phyloP scores from a whole-genome alignment of 2,329 filamentous ascomycete genomes.

The Fusarium austroafricanum region DNA sequence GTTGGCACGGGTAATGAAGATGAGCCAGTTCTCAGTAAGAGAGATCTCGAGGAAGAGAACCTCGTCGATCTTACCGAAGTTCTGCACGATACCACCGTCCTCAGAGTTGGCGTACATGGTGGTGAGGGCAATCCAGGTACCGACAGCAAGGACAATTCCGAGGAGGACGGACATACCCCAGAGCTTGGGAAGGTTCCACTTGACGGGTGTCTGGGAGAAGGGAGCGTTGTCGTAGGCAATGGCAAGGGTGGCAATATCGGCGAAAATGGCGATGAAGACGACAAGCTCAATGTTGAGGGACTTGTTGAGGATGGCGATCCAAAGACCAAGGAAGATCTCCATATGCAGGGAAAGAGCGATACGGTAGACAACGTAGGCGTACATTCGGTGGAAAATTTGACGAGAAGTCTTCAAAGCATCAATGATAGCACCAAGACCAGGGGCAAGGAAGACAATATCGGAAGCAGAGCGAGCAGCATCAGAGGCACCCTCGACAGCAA shows the following conservation, averaged over 20 bases:
- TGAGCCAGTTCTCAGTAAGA: slow-evolving; percentile 94
- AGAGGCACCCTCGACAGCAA: slow-evolving; percentile 91
- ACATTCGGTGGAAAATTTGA: slow-evolving; percentile 97
- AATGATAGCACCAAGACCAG: slow-evolving; percentile 91
- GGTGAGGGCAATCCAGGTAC: slow-evolving; percentile 89
- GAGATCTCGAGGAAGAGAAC: slow-evolving; percentile 92
- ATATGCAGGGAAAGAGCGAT: slow-evolving; percentile 92
- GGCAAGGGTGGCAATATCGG: slow-evolving; percentile 89
- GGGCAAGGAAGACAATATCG: slow-evolving; percentile 93
- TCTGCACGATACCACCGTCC: slow-evolving; percentile 88
- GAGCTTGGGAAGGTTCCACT: slow-evolving; percentile 94
- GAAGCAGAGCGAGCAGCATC: slow-evolving; percentile 91
- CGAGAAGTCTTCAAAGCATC: slow-evolving; percentile 92
- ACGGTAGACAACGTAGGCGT: slow-evolving; percentile 95
- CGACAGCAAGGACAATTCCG: slow-evolving; percentile 81
- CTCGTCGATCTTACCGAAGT: slow-evolving; percentile 83
- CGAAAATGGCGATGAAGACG: slow-evolving; percentile 94
- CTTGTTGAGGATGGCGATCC: slow-evolving; percentile 89
- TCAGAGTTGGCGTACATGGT: slow-evolving; percentile 79
- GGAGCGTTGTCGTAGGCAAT: slow-evolving; percentile 95
- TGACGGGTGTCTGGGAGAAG: slow-evolving; percentile 86
- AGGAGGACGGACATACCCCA: slow-evolving; percentile 93
- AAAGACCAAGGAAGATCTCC: slow-evolving; percentile 90
- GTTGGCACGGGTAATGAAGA: slow-evolving; percentile 95
- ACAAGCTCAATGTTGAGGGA: slow-evolving; percentile 87